Conservation (phyloP, 768 basidiomycete genomes). For the Trametes villosa region DNA sequence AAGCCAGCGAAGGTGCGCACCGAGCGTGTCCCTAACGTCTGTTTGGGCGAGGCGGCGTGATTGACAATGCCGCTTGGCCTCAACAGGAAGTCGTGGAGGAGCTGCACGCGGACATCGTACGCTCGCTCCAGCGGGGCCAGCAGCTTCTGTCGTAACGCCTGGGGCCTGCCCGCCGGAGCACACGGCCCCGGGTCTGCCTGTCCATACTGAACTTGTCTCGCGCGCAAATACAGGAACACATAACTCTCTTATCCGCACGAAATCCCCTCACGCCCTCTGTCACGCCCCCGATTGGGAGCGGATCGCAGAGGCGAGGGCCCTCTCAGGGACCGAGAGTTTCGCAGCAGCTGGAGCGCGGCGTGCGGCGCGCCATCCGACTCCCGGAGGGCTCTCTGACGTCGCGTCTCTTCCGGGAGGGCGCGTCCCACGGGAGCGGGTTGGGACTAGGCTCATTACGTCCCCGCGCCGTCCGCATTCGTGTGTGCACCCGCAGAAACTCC, state of each 20-base stretch:
- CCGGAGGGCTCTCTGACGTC: constrained; percentile 4
- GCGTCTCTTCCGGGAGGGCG: background rate
- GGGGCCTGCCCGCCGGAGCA: too few relatives aligned
- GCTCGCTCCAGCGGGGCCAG: constrained; percentile 33
- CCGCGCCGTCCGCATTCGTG: background rate
- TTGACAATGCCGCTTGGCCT: constrained; percentile 4
- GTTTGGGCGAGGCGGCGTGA: constrained; percentile 15
- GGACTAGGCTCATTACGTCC: constrained; percentile 15
- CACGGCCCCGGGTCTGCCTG: constrained; percentile 1
- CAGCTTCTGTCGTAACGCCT: constrained; percentile 12
- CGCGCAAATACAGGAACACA: background rate
- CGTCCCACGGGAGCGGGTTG: background rate
- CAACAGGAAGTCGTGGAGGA: constrained; percentile 59
- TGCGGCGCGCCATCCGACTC: too few relatives aligned
- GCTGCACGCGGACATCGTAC: constrained; percentile 51
- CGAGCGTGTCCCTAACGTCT: background rate
- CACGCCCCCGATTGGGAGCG: constrained; percentile 11
- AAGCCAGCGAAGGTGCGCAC: constrained; percentile 41
- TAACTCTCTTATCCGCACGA: constrained; percentile 13
- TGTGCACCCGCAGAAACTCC: background rate
- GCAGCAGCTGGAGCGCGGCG: too few relatives aligned
- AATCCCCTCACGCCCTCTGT: constrained; percentile 5
- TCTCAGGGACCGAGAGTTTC: background rate
- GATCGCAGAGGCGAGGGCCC: background rate
- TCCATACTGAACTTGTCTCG: constrained; percentile 7